A percentile compares a stretch with the other conserved stretches of the same genome.
Evolutionary conservation across 495 filamentous ascomycete species (phyloP).

Genomic region (Annulohypoxylon bovei): DNA sequence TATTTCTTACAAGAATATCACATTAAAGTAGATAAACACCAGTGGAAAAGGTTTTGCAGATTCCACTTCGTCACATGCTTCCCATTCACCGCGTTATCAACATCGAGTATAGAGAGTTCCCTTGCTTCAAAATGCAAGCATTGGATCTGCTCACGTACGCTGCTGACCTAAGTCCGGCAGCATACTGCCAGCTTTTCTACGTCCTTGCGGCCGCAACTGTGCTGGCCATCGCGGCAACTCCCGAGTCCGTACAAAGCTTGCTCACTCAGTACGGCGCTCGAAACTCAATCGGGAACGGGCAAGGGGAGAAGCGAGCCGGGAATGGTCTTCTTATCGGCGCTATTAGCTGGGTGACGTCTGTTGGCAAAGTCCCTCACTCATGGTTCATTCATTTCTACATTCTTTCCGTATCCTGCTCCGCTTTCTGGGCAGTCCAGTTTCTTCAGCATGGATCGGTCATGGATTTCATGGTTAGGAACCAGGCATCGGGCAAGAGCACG

Average conservation of each 20-base stretch:
- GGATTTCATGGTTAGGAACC: constrained; percentile 50
- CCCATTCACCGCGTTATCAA: background rate
- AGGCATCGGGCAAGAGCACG: constrained; percentile 33
- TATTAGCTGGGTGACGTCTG: constrained; percentile 47
- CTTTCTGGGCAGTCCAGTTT: constrained; percentile 83
- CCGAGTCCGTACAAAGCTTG: constrained; percentile 50
- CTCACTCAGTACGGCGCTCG: constrained; percentile 64
- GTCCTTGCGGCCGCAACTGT: constrained; percentile 52
- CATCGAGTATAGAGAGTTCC: background rate
- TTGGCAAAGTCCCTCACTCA: constrained; percentile 75
- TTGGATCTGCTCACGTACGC: constrained; percentile 12
- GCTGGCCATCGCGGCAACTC: constrained; percentile 50
- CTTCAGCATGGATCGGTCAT: constrained; percentile 63
- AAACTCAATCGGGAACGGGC: constrained; percentile 21
- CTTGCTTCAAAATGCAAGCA: constrained; percentile 13
- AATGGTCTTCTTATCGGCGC: constrained; percentile 38
- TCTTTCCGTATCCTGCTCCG: constrained; percentile 71
- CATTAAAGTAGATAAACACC: background rate
- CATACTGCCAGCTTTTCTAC: constrained; percentile 60
- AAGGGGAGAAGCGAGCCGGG: constrained; percentile 4
- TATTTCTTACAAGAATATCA: background rate
- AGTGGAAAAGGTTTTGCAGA: background rate
- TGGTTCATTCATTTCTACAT: constrained; percentile 93
- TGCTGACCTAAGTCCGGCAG: constrained; percentile 45
- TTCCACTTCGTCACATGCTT: constrained; percentile 10